Evolutionary conservation across 345 rosid species (phyloP).

Genomic region (Ceriops zippeliana): DNA sequence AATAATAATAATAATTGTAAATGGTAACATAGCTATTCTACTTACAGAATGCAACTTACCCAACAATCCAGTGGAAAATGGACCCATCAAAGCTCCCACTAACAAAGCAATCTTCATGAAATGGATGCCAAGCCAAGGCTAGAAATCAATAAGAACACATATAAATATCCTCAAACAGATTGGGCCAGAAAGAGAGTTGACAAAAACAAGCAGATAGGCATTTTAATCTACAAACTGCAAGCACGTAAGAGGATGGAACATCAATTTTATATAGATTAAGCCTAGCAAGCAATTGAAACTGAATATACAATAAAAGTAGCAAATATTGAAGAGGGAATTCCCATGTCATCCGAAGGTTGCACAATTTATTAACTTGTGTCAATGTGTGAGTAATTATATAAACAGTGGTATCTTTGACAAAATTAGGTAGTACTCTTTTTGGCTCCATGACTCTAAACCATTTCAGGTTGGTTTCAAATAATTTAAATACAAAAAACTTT

Average conservation of each 20-base stretch:
- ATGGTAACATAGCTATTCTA: no score
- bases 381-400: not conserved
- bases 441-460: no score
- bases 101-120: conserved; percentile 95
- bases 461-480: no score
- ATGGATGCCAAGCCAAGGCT: conserved; percentile 99
- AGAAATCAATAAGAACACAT: conserved; percentile 10
- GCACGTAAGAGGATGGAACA: not conserved
- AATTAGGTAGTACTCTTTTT: no score
- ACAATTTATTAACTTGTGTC: not conserved
- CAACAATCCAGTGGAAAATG: conserved; percentile 94
- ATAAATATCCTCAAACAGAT: conserved; percentile 1
- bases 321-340: no score
- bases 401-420: no score
- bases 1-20: no score
- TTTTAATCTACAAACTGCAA: not conserved
- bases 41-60: conserved; percentile 39
- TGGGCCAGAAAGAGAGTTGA: not conserved
- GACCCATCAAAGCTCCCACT: conserved; percentile 95
- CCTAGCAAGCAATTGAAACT: not conserved
- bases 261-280: not conserved
- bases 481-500: no score
- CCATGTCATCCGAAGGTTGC: no score
- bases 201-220: not conserved
- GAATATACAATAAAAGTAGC: not conserved